Base-by-base conservation (phyloP, 2,329 filamentous ascomycete species). In the Sporothrix luriei region DNA sequence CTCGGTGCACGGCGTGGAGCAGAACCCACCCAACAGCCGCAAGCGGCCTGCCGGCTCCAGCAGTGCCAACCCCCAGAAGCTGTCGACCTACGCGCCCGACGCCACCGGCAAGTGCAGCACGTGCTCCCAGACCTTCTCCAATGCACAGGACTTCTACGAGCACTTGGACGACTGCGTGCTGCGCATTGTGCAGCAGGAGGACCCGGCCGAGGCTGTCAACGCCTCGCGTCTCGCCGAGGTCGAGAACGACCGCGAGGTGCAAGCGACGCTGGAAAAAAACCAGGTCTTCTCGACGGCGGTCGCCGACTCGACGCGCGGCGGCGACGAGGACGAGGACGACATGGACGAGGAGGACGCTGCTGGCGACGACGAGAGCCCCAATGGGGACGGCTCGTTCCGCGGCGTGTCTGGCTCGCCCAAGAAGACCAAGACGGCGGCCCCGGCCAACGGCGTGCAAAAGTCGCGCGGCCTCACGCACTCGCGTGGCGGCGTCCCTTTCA, bases 101-200 rank as follows among this genome's bases (percentile, higher is more conserved):
- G 89, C 91, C 43, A 95, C 93, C 16, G 94, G 94, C 80, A 97
- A 95, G 82, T 98, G 95, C 81, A 97, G 93, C 33, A 98, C 94
- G 66, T 99, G 95, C 81, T 92, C 91, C 16, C 87, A 89, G 71
- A 97, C 91, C 14, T 98, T 98, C 80, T 88, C 87, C 82, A 97
- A 93, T 76, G 93, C 94, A 5, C 94, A 98, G 79, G 94, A 98
- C 81, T 98, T 98, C 81, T 98, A 98, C 79, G 95, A 98, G 85
- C 94, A 98, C 85, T 84, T 98, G 77, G 94, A 91, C 75, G 88
- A 91, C 80, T 91, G 89, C 76, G 89, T 91, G 71, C 81, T 91
- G 73, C 87, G 88, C 77, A 90, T 90, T 75, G 89, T 91, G 33
- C 88, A 91, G 78, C 88, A 90, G 78, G 88, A 90, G 77, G 89